Conservation (phyloP, 164 flowering plant genomes). For the Chloranthus sessilifolius region DNA sequence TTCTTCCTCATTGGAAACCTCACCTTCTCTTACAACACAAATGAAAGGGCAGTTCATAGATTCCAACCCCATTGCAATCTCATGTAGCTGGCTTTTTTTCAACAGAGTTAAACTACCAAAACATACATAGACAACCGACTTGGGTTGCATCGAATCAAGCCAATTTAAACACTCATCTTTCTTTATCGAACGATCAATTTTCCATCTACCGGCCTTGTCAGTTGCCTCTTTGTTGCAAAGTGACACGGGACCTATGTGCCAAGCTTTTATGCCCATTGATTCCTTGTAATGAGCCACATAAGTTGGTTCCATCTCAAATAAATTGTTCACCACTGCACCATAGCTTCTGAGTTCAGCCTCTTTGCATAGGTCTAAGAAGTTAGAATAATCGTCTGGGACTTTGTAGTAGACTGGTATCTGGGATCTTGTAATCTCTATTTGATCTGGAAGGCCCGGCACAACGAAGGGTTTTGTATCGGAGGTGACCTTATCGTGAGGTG, state of each 20-base stretch:
- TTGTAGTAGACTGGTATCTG: too few species aligned
- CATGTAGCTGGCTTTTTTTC: slow-evolving; percentile 18
- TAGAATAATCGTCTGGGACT: too few species aligned
- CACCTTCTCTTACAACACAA: slow-evolving; percentile 38
- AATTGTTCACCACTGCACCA: slow-evolving; percentile 36
- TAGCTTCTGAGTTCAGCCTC: slow-evolving; percentile 13
- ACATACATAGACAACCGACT: slow-evolving; percentile 33
- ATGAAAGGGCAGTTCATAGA: slow-evolving; percentile 32
- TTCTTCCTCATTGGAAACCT: too few species aligned
- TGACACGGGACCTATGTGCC: slow-evolving; percentile 49
- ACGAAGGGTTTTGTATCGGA: too few species aligned
- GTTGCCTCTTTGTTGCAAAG: slow-evolving; percentile 18
- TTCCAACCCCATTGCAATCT: slow-evolving; percentile 40
- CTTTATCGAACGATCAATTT: slow-evolving; percentile 15
- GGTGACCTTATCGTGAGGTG: too few species aligned
- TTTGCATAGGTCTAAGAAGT: too few species aligned
- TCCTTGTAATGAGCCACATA: slow-evolving; percentile 24
- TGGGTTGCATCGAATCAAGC: slow-evolving; percentile 24
- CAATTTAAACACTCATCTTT: slow-evolving; percentile 29
- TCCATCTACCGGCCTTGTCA: slow-evolving; percentile 35
- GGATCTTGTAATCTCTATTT: too few species aligned
- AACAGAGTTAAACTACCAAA: slow-evolving; percentile 30
- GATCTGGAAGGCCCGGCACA: too few species aligned
- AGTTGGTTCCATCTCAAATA: slow-evolving; percentile 29
- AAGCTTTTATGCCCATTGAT: slow-evolving; percentile 15